Evolutionary conservation across 2,329 filamentous ascomycete species (phyloP).

Genomic region (Fusarium bulbicola): DNA sequence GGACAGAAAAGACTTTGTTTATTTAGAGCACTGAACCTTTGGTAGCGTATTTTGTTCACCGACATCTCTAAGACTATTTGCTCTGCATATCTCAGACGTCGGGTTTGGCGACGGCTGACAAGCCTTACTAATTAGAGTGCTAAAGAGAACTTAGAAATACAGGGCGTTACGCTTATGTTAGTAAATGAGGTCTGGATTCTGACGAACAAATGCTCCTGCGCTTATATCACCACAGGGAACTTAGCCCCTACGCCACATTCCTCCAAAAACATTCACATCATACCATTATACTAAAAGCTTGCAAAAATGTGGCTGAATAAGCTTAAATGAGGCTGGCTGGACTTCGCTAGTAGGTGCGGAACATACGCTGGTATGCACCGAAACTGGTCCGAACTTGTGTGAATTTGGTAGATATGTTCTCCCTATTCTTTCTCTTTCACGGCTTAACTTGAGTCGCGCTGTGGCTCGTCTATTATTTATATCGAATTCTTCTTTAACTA

Average conservation of each 20-base stretch:
- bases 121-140: neutral
- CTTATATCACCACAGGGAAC: neutral
- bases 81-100: neutral
- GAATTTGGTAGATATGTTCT: neutral
- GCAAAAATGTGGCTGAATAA: neutral
- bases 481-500: neutral
- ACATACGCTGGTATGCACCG: neutral
- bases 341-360: neutral
- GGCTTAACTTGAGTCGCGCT: neutral
- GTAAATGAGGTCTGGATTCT: neutral
- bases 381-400: neutral
- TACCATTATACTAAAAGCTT: neutral
- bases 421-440: neutral
- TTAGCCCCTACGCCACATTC: neutral
- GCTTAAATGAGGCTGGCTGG: neutral
- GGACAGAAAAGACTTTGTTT: rapidly evolving
- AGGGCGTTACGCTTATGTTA: neutral
- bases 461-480: rapidly evolving
- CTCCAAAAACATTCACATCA: neutral
- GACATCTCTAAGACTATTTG: neutral
- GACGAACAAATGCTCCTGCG: neutral
- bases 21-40: rapidly evolving
- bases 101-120: neutral
- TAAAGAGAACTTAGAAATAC: neutral
- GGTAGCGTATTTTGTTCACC: neutral